Evolutionary conservation across 176 grass and related monocot genomes (phyloP).

Genomic region (Microstegium vimineum): DNA sequence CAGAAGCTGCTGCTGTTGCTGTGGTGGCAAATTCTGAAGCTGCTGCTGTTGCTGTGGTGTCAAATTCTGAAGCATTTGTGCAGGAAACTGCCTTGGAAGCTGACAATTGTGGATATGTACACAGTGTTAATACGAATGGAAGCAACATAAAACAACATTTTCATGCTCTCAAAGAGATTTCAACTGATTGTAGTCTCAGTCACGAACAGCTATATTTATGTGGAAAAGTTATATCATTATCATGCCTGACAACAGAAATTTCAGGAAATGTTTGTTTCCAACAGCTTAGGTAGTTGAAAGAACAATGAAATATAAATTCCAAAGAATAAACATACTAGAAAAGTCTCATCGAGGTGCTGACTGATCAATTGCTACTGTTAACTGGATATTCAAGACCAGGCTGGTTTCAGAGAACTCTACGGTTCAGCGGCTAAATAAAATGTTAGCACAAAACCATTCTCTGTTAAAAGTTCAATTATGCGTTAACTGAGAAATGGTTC

Average conservation of each 20-base stretch:
- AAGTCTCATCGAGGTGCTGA: not conserved
- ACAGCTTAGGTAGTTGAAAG: not conserved
- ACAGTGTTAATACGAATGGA: not conserved
- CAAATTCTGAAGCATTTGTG: constrained; percentile 69
- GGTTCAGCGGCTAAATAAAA: not conserved
- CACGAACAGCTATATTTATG: not conserved
- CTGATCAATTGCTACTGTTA: not conserved
- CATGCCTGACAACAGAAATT: not conserved
- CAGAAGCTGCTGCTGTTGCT: constrained; percentile 64
- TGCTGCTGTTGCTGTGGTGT: constrained; percentile 50
- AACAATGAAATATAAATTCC: not conserved
- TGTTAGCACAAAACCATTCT: not conserved
- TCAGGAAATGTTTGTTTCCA: constrained; percentile 10
- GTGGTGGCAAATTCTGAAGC: constrained; percentile 62
- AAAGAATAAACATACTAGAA: not conserved
- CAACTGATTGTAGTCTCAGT: not conserved
- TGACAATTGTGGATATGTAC: constrained; percentile 24
- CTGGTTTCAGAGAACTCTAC: not conserved
- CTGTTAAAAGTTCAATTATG: not conserved
- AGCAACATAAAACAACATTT: constrained; percentile 10
- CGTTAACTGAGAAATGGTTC: not conserved
- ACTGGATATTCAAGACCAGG: not conserved
- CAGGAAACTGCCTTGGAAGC: constrained; percentile 63
- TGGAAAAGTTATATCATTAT: not conserved
- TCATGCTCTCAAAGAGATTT: not conserved